A percentile compares a stretch with the other conserved stretches of the same genome.
Conservation (phyloP, 306 rosid species). For the Citrullus colocynthis region DNA sequence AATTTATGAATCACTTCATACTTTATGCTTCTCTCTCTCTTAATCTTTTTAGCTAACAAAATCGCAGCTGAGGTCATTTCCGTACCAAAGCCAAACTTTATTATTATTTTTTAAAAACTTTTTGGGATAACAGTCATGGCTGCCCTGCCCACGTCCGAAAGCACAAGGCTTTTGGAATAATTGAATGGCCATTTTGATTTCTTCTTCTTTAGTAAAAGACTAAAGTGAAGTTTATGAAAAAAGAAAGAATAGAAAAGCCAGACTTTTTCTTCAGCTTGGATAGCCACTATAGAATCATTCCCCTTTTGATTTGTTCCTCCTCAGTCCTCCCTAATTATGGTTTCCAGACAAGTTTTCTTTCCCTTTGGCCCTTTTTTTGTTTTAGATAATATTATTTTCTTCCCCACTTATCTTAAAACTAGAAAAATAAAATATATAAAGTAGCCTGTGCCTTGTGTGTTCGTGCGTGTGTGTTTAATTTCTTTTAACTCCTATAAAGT, state of each 20-base stretch:
- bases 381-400: background rate
- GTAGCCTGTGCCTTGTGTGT: background rate
- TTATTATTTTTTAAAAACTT: background rate
- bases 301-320: background rate
- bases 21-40: background rate
- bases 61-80: background rate
- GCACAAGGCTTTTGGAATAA: background rate
- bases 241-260: background rate
- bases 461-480: too few species aligned
- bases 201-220: background rate
- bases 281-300: background rate
- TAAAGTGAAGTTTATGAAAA: background rate
- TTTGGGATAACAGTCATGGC: background rate
- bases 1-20: background rate
- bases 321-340: background rate
- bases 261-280: background rate
- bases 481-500: background rate
- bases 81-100: background rate
- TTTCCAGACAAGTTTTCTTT: background rate
- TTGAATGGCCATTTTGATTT: conserved; percentile 7
- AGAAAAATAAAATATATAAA: background rate
- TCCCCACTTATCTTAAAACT: background rate
- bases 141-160: background rate
- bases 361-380: background rate
- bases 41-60: background rate